Conservation (phyloP, 2,329 filamentous ascomycete species). For the Epichloe uncinata region DNA sequence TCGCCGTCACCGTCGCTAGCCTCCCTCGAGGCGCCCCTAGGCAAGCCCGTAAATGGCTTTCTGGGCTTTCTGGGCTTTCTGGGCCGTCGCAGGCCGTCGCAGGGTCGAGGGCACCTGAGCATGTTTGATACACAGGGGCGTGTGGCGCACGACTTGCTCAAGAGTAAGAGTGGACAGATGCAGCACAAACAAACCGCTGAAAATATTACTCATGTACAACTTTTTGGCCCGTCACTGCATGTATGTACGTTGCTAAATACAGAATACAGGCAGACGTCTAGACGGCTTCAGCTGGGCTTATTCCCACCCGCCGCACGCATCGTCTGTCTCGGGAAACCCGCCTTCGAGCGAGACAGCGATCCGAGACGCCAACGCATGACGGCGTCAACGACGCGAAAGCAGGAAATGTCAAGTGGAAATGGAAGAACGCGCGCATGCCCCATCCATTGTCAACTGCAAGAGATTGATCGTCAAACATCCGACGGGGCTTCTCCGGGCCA, state of each 20-base stretch:
- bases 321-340: not conserved
- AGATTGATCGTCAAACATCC: not conserved
- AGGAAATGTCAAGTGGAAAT: too few relatives aligned
- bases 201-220: too few relatives aligned
- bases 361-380: not conserved
- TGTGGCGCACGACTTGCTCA: not conserved
- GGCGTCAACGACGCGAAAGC: not conserved
- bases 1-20: slow-evolving; percentile 1
- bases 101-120: not conserved
- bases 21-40: not conserved
- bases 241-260: too few relatives aligned
- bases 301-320: not conserved
- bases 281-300: too few relatives aligned
- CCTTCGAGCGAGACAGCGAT: not conserved
- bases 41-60: not conserved
- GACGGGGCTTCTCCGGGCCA: not conserved
- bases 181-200: not conserved
- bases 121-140: not conserved
- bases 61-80: not conserved
- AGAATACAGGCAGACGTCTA: too few relatives aligned
- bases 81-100: not conserved
- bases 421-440: too few relatives aligned
- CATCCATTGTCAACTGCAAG: too few relatives aligned
- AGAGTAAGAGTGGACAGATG: not conserved
- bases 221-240: too few relatives aligned